Base-by-base conservation (phyloP, 2,329 filamentous ascomycete species). In the Botryotinia narcissicola region DNA sequence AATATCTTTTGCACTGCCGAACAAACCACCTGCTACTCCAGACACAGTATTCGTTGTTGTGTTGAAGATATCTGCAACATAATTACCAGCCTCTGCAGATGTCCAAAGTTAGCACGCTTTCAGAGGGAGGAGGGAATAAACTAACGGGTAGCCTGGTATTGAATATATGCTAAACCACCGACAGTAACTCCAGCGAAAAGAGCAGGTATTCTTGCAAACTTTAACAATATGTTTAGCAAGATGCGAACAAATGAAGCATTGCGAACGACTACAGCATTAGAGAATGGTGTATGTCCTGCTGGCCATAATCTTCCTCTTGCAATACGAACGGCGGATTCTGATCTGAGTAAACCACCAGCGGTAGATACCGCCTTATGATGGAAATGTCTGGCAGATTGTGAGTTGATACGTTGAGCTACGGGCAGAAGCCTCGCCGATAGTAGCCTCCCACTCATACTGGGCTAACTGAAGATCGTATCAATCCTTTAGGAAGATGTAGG, bases 101-200 rank as follows among this genome's bases (percentile, higher is more conserved):
- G 18, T 60, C 16, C 1, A 73, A 60, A 44, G 32, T 73, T 59
- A 73, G 71, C 32, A 42, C 32, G 20, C 42, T 25, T 46, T 8
- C 32, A 42, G 10, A 61, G n/a, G 29, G 14, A 42, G 12, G 32
- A 32, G 40, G 8, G 54, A 59, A 29, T 61, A 64, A 48, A 75
- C 92, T 76, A 87, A 95, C 93, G 93, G 73, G 91, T 90, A 76
- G 96, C 95, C 83, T 99, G 96, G 81, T 99, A 98, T 81, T 99
- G 96, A 67, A 99, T 85, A 87, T 97, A 99, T 40, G 94, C 94
- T 74, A 97, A 84, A 4, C 93, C 93, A 22, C 93, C 95, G 77
- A 99, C 89, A 80, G 94, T 93, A 64, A 95, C 88, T 60, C 94
- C 94, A 60, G 95, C 96, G 79, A 97, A 95, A 84, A 98, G 92